Percentiles rank a stretch among this genome's conserved stretches.
Conservation (phyloP, 192 early-diverging fungal species). For the Pecoramyces ruminantium region DNA sequence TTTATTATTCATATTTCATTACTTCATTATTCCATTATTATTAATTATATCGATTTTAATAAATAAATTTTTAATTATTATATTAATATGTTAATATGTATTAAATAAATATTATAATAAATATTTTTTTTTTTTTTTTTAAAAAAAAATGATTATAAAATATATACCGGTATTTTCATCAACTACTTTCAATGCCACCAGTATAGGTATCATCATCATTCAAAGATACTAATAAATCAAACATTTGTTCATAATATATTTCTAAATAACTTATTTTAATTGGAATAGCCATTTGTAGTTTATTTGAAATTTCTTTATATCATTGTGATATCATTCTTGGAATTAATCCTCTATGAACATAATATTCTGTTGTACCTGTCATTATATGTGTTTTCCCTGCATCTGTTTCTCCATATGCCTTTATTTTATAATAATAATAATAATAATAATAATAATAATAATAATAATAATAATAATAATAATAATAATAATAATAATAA, state of each 20-base stretch:
- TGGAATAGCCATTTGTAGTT: conserved; percentile 28
- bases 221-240: conserved; percentile 23
- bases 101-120: too few relatives aligned
- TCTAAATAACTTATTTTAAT: conserved; percentile 32
- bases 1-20: too few relatives aligned
- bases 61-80: too few relatives aligned
- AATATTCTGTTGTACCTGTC: conserved; percentile 47
- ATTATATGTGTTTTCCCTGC: conserved; percentile 48
- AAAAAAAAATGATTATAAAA: too few relatives aligned
- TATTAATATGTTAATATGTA: too few relatives aligned
- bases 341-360: conserved; percentile 42
- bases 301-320: conserved; percentile 27
- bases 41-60: too few relatives aligned
- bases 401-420: conserved; percentile 41
- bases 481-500: too few relatives aligned
- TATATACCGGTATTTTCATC: conserved; percentile 31
- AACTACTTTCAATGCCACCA: conserved; percentile 17
- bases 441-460: too few relatives aligned
- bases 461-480: too few relatives aligned
- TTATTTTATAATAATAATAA: too few relatives aligned
- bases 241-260: conserved; percentile 42
- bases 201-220: conserved; percentile 3
- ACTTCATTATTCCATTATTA: too few relatives aligned
- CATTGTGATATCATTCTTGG: conserved; percentile 35
- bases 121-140: too few relatives aligned